Evolutionary conservation across 345 rosid species (phyloP).

Genomic region (Litchi chinensis): DNA sequence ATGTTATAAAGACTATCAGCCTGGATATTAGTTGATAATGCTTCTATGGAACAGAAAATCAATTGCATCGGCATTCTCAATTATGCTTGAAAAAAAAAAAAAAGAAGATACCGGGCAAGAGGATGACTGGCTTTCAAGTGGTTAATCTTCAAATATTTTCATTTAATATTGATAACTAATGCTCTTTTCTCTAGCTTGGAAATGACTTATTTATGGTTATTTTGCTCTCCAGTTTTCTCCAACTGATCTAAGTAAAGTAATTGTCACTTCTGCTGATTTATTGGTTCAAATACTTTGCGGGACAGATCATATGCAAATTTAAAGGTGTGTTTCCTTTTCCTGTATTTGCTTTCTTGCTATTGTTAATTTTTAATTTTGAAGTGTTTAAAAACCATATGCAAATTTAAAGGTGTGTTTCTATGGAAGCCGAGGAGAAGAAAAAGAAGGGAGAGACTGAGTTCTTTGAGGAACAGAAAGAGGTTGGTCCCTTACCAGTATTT

Average conservation of each 20-base stretch:
- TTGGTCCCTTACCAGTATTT: constrained; percentile 12
- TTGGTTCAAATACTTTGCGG: constrained; percentile 52
- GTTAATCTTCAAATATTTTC: background rate
- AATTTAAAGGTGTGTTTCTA: constrained; percentile 15
- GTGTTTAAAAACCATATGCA: background rate
- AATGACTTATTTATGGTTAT: constrained; percentile 18
- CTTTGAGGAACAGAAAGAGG: constrained; percentile 81
- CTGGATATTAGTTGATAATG: constrained; percentile 4
- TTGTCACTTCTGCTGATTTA: constrained; percentile 81
- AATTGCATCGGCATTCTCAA: constrained; percentile 48
- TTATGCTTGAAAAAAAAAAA: constrained; percentile 53
- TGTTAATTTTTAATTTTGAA: background rate
- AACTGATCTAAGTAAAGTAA: constrained; percentile 57
- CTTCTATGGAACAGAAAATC: constrained; percentile 48
- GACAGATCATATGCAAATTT: constrained; percentile 53
- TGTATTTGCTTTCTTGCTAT: background rate
- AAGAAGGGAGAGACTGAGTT: constrained; percentile 75
- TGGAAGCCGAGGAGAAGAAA: constrained; percentile 74
- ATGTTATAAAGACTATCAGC: background rate
- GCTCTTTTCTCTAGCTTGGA: constrained; percentile 1
- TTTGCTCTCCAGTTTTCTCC: constrained; percentile 53
- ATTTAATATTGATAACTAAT: background rate
- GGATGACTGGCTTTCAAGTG: constrained; percentile 79
- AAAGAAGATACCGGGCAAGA: constrained; percentile 66
- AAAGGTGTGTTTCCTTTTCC: constrained; percentile 43